These are phyloP conservation scores for Termitomyces bulborhizus DNA, from an alignment of 768 basidiomycete genomes.

Conservation along the genomic window DNA sequence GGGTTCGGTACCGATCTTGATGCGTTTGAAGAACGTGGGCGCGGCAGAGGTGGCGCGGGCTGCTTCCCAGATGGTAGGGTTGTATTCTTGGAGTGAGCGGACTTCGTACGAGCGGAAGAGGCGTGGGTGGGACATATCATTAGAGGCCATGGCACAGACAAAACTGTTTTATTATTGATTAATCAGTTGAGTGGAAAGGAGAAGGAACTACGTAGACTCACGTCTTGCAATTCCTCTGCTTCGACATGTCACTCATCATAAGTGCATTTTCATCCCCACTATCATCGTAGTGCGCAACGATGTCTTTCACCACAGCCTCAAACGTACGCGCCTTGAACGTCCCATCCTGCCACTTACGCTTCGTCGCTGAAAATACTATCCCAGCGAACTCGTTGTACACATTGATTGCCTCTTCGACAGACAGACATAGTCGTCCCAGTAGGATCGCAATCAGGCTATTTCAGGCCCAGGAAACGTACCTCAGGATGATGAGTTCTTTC, in stretches of 20 bases:
- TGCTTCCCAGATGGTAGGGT: slow-evolving; percentile 24
- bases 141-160: slow-evolving; percentile 3
- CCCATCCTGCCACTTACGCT: neutral
- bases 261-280: neutral
- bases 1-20: slow-evolving; percentile 9
- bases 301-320: neutral
- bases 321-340: neutral
- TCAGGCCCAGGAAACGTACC: too few relatives aligned
- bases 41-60: slow-evolving; percentile 23
- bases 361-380: neutral
- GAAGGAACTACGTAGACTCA: neutral
- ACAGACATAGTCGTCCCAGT: slow-evolving; percentile 19
- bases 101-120: slow-evolving; percentile 13
- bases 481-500: neutral
- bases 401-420: slow-evolving; percentile 15
- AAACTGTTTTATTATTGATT: neutral
- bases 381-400: slow-evolving; percentile 11
- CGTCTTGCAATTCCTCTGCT: neutral
- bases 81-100: neutral
- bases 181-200: too few relatives aligned
- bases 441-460: slow-evolving; percentile 18
- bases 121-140: neutral
- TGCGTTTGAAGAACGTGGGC: slow-evolving; percentile 18
- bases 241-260: neutral
- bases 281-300: neutral